Evolutionary conservation across 192 early-diverging fungal genomes (phyloP), one percentile per base, ranked within the genome.

Genomic region (Mortierella alpina): DNA sequence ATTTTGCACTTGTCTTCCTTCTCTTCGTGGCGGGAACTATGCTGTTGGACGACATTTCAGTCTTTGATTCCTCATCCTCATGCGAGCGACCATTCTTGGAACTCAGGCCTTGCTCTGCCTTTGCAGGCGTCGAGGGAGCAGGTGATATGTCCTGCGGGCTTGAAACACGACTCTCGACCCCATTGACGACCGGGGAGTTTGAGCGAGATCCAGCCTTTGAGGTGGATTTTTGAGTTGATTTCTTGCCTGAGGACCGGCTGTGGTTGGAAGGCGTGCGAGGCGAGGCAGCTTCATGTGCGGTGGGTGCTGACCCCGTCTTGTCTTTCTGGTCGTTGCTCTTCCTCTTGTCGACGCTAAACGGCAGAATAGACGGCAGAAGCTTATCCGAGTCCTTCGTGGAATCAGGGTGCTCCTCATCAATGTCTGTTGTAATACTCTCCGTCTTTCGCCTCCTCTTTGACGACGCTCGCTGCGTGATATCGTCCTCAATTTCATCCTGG

Each of bases 381-480:
- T 31, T 31, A 23, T 56, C 22, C 3, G 18, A 17, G 44, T 72
- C 70, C 53, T 58, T 51, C 8, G 62, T 22, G 9, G n/a, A 23
- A 11, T 52, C 44, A 44, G 61, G 46, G 18, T 53, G 45, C 7
- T 72, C 69, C 13, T 67, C 75, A 39, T 79, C 57, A 52, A 65
- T n/a, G 58, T 74, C 72, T 8, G 63, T 61, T 0, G 44, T 68
- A 47, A 7, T 68, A 42, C 77, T 80, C 14, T 59, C 64, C 1
- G 64, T 72, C 77, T 80, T 80, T 72, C 53, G 72, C 59, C 77
- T 62, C 51, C 70, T 70, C 63, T 72, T 80, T 46, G 59, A 42
- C 3, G 68, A n/a, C 13, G 31, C 22, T 40, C 59, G 70, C 10
- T 55, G 58, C 7, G 50, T 55, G 15, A 58, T 58, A 7, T 69